Evolutionary conservation across 306 rosid genomes (phyloP).

Genomic region (Sindora glabra): DNA sequence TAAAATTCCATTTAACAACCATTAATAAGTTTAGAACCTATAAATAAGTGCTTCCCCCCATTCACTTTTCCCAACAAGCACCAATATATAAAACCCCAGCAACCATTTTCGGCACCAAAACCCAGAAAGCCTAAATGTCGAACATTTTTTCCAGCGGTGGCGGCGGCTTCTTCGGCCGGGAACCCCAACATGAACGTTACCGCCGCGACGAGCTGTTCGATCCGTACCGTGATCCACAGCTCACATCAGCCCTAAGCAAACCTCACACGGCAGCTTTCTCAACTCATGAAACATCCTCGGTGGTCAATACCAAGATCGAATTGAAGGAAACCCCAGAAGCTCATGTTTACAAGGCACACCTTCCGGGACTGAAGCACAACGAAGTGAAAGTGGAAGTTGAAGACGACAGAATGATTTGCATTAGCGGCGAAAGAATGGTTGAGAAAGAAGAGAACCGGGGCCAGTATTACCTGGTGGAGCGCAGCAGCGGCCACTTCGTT

Average conservation of each 20-base stretch:
- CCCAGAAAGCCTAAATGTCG: no score
- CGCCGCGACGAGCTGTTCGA: no score
- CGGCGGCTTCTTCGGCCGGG: no score
- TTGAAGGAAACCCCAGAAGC: slow-evolving; percentile 37
- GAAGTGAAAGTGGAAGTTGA: slow-evolving; percentile 51
- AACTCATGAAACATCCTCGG: slow-evolving; percentile 12
- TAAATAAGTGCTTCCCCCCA: no score
- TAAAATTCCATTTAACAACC: no score
- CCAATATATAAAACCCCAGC: no score
- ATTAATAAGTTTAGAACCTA: no score
- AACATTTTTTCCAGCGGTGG: no score
- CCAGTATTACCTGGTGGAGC: slow-evolving; percentile 25
- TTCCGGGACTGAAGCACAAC: slow-evolving; percentile 32
- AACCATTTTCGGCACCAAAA: no score
- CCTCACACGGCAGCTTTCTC: background rate
- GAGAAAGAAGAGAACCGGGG: slow-evolving; percentile 30
- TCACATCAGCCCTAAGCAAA: background rate
- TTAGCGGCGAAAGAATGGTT: slow-evolving; percentile 27
- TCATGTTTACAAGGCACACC: slow-evolving; percentile 22
- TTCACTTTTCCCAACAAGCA: no score
- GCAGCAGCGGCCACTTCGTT: slow-evolving; percentile 20
- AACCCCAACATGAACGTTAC: no score
- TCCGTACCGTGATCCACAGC: no score
- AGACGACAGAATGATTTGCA: slow-evolving; percentile 25
- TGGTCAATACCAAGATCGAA: slow-evolving; percentile 11